Evolutionary conservation across 176 grass and related monocot species (phyloP).

Genomic region (Carex kokanica): DNA sequence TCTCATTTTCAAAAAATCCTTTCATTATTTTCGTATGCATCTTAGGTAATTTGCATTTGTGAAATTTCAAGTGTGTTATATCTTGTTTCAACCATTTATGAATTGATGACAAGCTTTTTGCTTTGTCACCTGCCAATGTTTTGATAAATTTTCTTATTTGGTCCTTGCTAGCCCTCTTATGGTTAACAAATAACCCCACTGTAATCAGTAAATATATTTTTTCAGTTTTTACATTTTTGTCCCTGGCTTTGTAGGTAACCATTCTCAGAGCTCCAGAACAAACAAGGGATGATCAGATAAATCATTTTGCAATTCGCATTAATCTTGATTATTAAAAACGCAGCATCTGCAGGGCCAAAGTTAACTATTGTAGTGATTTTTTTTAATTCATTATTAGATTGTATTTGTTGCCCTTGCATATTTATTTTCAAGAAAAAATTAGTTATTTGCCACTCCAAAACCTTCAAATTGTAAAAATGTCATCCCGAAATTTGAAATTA

Average conservation of each 20-base stretch:
- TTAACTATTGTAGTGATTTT: not conserved
- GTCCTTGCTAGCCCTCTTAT: not conserved
- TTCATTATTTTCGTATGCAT: not conserved
- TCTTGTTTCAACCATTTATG: not conserved
- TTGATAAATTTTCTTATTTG: not conserved
- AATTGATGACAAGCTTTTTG: not conserved
- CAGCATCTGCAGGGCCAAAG: not conserved
- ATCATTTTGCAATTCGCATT: slow-evolving; percentile 54
- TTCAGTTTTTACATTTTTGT: not conserved
- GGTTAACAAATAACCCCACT: not conserved
- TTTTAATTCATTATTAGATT: not conserved
- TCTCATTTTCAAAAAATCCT: not conserved
- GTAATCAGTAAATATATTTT: not conserved
- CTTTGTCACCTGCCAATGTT: not conserved
- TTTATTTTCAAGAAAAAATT: not conserved
- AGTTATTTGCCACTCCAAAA: too few species aligned
- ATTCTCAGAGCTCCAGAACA: slow-evolving; percentile 49
- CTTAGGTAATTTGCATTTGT: not conserved
- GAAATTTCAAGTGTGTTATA: not conserved
- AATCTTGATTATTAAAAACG: slow-evolving; percentile 35
- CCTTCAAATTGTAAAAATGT: too few species aligned
- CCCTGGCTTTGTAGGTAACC: slow-evolving; percentile 31
- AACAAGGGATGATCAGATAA: slow-evolving; percentile 19
- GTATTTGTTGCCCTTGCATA: not conserved
- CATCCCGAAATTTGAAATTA: too few species aligned